Base-by-base conservation (phyloP, 2,329 filamentous ascomycete genomes). In the Penicillium digitatum region DNA sequence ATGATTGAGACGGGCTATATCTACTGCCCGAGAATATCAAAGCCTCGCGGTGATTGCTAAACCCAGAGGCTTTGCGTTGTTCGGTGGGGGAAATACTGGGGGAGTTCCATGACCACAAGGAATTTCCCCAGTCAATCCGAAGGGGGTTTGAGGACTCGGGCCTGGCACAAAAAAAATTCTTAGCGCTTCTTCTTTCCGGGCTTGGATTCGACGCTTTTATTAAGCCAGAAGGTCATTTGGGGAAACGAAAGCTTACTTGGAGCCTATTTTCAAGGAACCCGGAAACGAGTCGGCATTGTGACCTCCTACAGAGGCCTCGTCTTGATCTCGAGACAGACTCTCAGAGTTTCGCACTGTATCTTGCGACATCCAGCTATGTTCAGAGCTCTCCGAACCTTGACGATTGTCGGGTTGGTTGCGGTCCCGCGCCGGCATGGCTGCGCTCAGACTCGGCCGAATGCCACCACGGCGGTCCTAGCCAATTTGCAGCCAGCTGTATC, bases 301-400 rank as follows among this genome's bases (percentile, higher is more conserved):
- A 62, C 62, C 66, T 48, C 64, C 62, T 35, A 62, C 54, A 39
- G 61, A 53, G 38, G 60, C 53, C 55, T 65, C 62, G 47, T 56
- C 60, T 52, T 56, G 64, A 29, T 60, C 59, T 31, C 51, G 55
- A 26, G 54, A 61, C 40, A 62, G 59, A 24, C 32, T 62, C 45
- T 62, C 66, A 45, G 60, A 61, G 26, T 70, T 69, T 52, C 62
- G 73, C 29, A 76, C 62, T 2, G 72, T 76, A 47, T 75, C 73
- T 50, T 76, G 71, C 24, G 74, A 75, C 32, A 66, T 61, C 62
- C 67, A 71, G 62, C 72, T 75, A 44, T 66, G 63, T 45, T 68
- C 73, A 29, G 74, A 73, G 64, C 69, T 73, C 53, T 70, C 71
- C n/a, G 74, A 76, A 53, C 71, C 74, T 62, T 74, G 70, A 46